These are phyloP conservation scores for Alternaria infectoria DNA, from an alignment of 2,329 filamentous ascomycete genomes.

Conservation along the genomic window DNA sequence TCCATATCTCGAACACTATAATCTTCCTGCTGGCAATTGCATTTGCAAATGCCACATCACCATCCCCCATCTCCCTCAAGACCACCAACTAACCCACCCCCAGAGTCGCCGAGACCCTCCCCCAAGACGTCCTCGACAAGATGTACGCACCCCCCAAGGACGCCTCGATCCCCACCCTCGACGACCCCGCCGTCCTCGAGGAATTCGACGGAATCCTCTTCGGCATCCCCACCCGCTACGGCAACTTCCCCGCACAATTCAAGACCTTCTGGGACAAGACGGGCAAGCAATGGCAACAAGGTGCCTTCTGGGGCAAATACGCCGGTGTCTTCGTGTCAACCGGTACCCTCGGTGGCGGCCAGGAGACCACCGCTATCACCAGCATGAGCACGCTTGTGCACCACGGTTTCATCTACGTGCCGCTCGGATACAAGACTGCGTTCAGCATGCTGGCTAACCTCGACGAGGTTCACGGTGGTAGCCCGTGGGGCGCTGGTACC, in stretches of 20 bases:
- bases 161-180: conserved; percentile 66
- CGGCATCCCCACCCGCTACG: conserved; percentile 94
- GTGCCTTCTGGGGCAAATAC: conserved; percentile 84
- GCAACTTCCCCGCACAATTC: conserved; percentile 97
- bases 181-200: conserved; percentile 67
- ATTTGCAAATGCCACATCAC: background rate
- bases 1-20: background rate
- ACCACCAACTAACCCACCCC: background rate
- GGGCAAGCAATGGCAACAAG: conserved; percentile 80
- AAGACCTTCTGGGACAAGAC: conserved; percentile 93
- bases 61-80: background rate
- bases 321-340: conserved; percentile 91
- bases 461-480: conserved; percentile 81
- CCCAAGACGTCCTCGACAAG: conserved; percentile 81
- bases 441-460: conserved; percentile 69
- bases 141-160: conserved; percentile 87
- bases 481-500: conserved; percentile 92
- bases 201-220: conserved; percentile 88
- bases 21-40: background rate
- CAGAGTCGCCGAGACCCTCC: conserved; percentile 83
- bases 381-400: conserved; percentile 86
- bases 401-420: conserved; percentile 97
- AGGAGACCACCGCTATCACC: conserved; percentile 84
- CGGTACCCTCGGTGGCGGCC: conserved; percentile 81
- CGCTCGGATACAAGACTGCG: conserved; percentile 84